phyloP scores from a whole-genome alignment of 2,329 filamentous ascomycete species.

The Trichoderma sp. region DNA sequence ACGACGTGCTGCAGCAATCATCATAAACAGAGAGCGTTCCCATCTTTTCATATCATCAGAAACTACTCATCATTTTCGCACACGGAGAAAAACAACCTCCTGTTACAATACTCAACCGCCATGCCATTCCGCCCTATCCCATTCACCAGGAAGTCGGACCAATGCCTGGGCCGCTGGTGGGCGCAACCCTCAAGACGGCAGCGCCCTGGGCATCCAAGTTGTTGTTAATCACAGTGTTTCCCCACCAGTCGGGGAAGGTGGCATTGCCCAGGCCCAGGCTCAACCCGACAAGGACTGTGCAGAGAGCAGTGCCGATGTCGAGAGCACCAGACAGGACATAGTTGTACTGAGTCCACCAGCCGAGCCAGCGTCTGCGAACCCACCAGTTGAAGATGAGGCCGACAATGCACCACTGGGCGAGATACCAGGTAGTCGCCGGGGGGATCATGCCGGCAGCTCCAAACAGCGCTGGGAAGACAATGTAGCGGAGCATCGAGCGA shows the following conservation, averaged over 20 bases:
- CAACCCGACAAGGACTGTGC: slow-evolving; percentile 56
- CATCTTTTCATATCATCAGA: slow-evolving; percentile 6
- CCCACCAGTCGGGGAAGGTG: slow-evolving; percentile 55
- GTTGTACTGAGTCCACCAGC: slow-evolving; percentile 62
- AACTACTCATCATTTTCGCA: not conserved
- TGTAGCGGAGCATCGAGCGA: slow-evolving; percentile 49
- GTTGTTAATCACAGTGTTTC: slow-evolving; percentile 35
- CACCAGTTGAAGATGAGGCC: slow-evolving; percentile 59
- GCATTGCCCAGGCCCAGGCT: slow-evolving; percentile 50
- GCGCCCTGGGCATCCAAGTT: slow-evolving; percentile 39
- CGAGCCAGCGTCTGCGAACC: slow-evolving; percentile 52
- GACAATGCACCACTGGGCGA: slow-evolving; percentile 57
- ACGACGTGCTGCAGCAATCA: not conserved
- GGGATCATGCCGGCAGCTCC: slow-evolving; percentile 54
- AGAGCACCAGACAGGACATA: slow-evolving; percentile 61
- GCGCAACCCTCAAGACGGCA: slow-evolving; percentile 32
- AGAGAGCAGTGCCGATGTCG: slow-evolving; percentile 61
- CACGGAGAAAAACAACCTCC: not conserved
- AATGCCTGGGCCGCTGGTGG: slow-evolving; percentile 14
- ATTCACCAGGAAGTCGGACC: slow-evolving; percentile 18
- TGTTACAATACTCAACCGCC: not conserved
- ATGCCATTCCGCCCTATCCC: not conserved
- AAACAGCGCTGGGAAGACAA: slow-evolving; percentile 58
- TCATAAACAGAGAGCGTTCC: not conserved
- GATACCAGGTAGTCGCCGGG: slow-evolving; percentile 58